phyloP scores from a whole-genome alignment of 2,329 filamentous ascomycete genomes.

The Pseudopithomyces chartarum region DNA sequence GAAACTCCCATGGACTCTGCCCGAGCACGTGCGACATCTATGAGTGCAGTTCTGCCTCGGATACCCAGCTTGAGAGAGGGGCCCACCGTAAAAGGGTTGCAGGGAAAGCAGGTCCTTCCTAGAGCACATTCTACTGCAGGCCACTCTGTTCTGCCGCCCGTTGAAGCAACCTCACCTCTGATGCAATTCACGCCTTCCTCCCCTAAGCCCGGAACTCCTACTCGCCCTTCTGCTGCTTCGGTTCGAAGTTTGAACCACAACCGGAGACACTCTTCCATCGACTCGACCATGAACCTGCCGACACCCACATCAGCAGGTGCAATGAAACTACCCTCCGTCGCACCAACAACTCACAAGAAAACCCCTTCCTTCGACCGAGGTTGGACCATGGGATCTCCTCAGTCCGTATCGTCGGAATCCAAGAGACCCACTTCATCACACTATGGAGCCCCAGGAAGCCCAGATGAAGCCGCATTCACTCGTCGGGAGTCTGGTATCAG shows the following conservation, averaged over 20 bases:
- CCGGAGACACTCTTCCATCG: constrained; percentile 85
- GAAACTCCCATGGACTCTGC: constrained; percentile 49
- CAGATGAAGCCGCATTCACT: constrained; percentile 33
- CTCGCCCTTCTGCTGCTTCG: constrained; percentile 77
- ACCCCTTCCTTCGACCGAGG: constrained; percentile 63
- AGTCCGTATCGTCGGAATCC: constrained; percentile 33
- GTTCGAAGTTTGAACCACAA: constrained; percentile 82
- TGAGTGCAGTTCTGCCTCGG: constrained; percentile 45
- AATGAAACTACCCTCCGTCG: constrained; percentile 24
- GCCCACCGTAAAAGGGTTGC: constrained; percentile 30
- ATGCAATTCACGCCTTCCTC: constrained; percentile 51
- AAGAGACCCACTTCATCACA: constrained; percentile 41
- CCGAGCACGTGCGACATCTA: constrained; percentile 54
- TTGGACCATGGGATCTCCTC: constrained; percentile 59
- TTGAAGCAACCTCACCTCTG: constrained; percentile 49
- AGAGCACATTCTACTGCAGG: constrained; percentile 40
- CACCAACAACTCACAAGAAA: constrained; percentile 51
- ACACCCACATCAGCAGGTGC: constrained; percentile 24
- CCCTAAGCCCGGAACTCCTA: constrained; percentile 46
- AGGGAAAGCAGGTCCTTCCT: constrained; percentile 32
- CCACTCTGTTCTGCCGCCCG: constrained; percentile 34
- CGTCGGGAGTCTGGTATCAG: constrained; percentile 35
- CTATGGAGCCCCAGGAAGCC: constrained; percentile 37
- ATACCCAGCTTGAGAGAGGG: constrained; percentile 45
- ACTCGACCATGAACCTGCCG: constrained; percentile 58